phyloP scores from a whole-genome alignment of 495 filamentous ascomycete genomes.

The Echria macrotheca region DNA sequence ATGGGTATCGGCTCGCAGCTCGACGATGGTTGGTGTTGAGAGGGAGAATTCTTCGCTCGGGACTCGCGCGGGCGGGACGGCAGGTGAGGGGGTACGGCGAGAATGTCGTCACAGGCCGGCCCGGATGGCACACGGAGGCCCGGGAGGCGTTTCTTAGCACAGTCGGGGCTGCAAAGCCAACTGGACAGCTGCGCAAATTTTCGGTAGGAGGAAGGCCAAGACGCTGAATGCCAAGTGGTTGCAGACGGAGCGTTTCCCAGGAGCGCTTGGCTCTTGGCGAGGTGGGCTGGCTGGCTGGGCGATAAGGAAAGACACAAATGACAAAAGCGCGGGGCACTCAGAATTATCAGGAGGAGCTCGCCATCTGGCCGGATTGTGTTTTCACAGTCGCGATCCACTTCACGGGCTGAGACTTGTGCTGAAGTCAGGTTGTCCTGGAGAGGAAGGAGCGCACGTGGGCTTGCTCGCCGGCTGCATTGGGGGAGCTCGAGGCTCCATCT shows the following conservation, averaged over 20 bases:
- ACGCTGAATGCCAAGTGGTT: too few relatives aligned
- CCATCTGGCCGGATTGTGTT: not conserved
- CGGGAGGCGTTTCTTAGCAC: too few relatives aligned
- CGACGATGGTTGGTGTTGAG: not conserved
- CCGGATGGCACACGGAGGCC: not conserved
- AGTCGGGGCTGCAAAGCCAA: too few relatives aligned
- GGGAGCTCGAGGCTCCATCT: too few relatives aligned
- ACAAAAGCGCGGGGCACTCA: not conserved
- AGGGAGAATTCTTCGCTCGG: not conserved
- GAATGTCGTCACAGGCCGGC: not conserved
- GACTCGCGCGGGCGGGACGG: not conserved
- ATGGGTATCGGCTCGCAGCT: not conserved
- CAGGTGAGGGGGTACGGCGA: not conserved
- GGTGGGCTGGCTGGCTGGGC: too few relatives aligned
- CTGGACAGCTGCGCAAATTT: too few relatives aligned
- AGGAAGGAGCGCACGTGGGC: constrained; percentile 4
- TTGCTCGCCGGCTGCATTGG: too few relatives aligned
- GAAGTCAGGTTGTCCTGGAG: not conserved
- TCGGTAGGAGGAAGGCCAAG: too few relatives aligned
- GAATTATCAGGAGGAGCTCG: not conserved
- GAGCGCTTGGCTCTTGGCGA: too few relatives aligned
- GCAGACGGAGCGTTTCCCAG: not conserved
- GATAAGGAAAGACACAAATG: not conserved
- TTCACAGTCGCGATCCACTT: not conserved
- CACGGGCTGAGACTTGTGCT: not conserved